Base-by-base conservation (phyloP, 2,329 filamentous ascomycete species). In the Exophiala dermatitidis region DNA sequence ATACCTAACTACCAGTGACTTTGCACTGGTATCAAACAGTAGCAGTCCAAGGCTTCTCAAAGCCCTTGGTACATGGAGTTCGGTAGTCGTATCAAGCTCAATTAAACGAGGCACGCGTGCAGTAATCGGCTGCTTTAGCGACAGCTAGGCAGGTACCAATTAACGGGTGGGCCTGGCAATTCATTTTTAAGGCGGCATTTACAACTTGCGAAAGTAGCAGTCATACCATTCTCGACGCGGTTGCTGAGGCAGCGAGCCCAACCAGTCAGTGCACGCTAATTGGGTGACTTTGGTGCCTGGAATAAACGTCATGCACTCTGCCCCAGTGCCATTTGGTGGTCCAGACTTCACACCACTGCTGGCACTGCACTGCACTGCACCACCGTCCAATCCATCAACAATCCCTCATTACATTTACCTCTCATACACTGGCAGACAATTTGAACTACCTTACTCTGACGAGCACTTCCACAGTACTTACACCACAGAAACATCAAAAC, bases 181-280 rank as follows among this genome's bases (percentile, higher is more conserved):
- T 19, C 19, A 19, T 19, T 19, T 10, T 34, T 10, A 10, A 10
- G 33, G 33, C 33, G 33, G 33, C 33, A 10, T 34, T 6, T 6
- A 34, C 19, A 34, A 34, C 5, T 6, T 10, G 10, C 33, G 5
- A 6, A 34, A 34, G 10, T 34, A 10, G 33, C 33, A 34, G 10
- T 34, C 5, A 10, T 34, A 6, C 5, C 5, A 10, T 34, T 34
- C 33, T 34, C 10, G 36, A 26, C 38, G 38, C 38, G 46, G 52
- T 54, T 54, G 52, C 52, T 54, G 38, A 54, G 52, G 52, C 52
- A 54, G 52, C 52, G 47, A 30, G 8, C 10, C 29, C 32, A 34
- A 50, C 19, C 19, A 19, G 19, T 19, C 19, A 19, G 19, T 19
- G 19, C 19, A 19, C 19, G 19, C 19, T 19, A 28, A 28, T 41